These are phyloP conservation scores for Mycena sp. DNA, from an alignment of 1,284 basidiomycete species.

Conservation along the genomic window DNA sequence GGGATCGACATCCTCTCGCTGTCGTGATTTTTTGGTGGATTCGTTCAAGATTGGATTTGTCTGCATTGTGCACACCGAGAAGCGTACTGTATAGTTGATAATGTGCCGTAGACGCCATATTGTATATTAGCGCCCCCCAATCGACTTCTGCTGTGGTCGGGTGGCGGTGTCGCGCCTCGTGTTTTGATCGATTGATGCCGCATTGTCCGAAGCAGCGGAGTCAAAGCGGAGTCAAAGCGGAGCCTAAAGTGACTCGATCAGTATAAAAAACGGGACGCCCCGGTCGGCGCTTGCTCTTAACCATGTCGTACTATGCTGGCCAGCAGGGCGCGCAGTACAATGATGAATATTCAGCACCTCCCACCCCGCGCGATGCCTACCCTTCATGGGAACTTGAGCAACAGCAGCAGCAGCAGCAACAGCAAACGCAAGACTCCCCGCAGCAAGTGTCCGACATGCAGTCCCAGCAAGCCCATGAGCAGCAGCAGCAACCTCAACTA, in stretches of 20 bases:
- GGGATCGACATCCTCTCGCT: slow-evolving; percentile 24
- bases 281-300: slow-evolving; percentile 1
- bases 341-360: slow-evolving; percentile 15
- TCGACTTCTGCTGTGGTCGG: too few relatives aligned
- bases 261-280: slow-evolving; percentile 8
- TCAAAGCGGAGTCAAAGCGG: not conserved
- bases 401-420: slow-evolving; percentile 1
- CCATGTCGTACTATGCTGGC: slow-evolving; percentile 13
- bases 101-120: slow-evolving; percentile 16
- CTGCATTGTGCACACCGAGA: slow-evolving; percentile 19
- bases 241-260: not conserved
- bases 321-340: slow-evolving; percentile 4
- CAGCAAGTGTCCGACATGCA: not conserved
- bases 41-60: not conserved
- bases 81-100: slow-evolving; percentile 26
- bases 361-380: not conserved
- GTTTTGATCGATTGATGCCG: not conserved
- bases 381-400: not conserved
- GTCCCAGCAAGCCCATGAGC: not conserved
- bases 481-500: not conserved
- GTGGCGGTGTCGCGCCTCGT: slow-evolving; percentile 7
- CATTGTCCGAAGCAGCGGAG: slow-evolving; percentile 1
- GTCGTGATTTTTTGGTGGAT: too few relatives aligned
- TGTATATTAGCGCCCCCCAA: slow-evolving; percentile 8
- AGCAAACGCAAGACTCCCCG: not conserved